Evolutionary conservation across 2,329 filamentous ascomycete species (phyloP).

Genomic region (Tolypocladium nubicola): DNA sequence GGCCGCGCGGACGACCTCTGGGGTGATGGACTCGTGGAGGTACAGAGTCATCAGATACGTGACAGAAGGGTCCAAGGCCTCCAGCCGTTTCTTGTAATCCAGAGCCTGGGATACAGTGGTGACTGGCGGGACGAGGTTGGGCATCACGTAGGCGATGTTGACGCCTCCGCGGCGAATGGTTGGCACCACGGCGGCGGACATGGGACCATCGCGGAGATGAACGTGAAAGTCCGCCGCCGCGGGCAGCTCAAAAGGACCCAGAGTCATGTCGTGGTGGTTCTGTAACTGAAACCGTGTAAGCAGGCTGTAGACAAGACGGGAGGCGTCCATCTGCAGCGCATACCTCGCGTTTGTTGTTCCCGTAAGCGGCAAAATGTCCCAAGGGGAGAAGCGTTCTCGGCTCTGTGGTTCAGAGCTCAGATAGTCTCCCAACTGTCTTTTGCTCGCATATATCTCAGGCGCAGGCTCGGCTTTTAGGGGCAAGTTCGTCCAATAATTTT

Average conservation of each 20-base stretch:
- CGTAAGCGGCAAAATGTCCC: neutral
- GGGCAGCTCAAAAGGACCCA: slow-evolving; percentile 38
- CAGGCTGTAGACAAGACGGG: neutral
- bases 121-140: slow-evolving; percentile 54
- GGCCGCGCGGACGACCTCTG: slow-evolving; percentile 61
- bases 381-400: neutral
- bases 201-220: slow-evolving; percentile 57
- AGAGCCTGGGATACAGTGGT: slow-evolving; percentile 52
- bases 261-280: neutral
- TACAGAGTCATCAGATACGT: slow-evolving; percentile 58
- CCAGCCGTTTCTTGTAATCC: slow-evolving; percentile 52
- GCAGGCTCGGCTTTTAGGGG: neutral
- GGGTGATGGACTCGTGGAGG: slow-evolving; percentile 52
- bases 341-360: neutral
- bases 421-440: neutral
- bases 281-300: neutral
- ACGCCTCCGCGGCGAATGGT: slow-evolving; percentile 50
- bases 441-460: neutral
- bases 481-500: neutral
- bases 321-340: neutral
- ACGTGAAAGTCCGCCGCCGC: slow-evolving; percentile 60
- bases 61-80: slow-evolving; percentile 49
- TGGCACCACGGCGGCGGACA: slow-evolving; percentile 47
- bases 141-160: slow-evolving; percentile 52
- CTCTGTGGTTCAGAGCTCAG: neutral